These are phyloP conservation scores for Paecilomyces fulvus DNA, from an alignment of 2,329 filamentous ascomycete species.

Conservation along the genomic window DNA sequence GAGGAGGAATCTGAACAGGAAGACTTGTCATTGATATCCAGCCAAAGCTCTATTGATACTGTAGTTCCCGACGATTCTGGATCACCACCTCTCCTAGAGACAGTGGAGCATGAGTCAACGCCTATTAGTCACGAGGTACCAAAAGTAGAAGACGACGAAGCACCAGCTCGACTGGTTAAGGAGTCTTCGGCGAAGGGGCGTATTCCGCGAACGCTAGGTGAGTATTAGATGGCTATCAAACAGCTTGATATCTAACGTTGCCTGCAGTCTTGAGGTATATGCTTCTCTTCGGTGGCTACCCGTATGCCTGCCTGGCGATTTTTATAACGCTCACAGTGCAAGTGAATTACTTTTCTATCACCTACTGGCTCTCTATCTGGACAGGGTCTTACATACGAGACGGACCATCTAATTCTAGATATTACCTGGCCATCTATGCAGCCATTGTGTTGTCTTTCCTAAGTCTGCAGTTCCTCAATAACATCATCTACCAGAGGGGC, in stretches of 20 bases:
- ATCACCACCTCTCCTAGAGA: background rate
- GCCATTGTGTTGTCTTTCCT: conserved; percentile 33
- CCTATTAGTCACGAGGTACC: background rate
- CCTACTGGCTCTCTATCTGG: conserved; percentile 23
- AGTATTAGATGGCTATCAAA: conserved; percentile 14
- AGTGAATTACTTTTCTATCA: conserved; percentile 18
- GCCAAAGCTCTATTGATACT: background rate
- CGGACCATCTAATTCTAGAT: conserved; percentile 18
- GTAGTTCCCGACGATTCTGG: conserved; percentile 1
- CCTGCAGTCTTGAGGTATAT: conserved; percentile 15
- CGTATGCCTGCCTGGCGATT: conserved; percentile 13
- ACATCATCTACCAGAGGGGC: conserved; percentile 44
- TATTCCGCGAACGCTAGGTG: conserved; percentile 16
- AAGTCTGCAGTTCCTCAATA: conserved; percentile 14
- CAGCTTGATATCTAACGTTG: background rate
- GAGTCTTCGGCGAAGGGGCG: conserved; percentile 16
- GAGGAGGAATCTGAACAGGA: conserved; percentile 1
- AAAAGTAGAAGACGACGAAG: conserved; percentile 2
- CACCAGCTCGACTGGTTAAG: conserved; percentile 8
- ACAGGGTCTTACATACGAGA: conserved; percentile 13
- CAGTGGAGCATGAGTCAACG: background rate
- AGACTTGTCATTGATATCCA: background rate
- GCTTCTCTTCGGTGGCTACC: conserved; percentile 16
- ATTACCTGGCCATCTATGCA: conserved; percentile 48
- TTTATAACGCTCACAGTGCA: conserved; percentile 15